Evolutionary conservation across 805 yeast genomes (phyloP).

Genomic region (Hanseniaspora lindneri): DNA sequence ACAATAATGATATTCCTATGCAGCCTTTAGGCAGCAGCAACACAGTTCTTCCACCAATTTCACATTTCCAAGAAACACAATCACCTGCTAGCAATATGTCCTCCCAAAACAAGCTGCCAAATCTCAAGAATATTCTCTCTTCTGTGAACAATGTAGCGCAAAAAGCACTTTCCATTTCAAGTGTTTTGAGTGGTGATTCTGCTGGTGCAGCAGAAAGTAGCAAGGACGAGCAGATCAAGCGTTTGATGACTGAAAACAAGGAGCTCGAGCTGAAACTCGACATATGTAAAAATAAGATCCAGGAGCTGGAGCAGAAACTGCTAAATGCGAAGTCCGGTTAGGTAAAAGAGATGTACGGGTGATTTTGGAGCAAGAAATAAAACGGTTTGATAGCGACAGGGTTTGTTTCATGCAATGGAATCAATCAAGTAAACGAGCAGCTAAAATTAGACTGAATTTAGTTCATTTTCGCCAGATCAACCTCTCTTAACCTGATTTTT

Average conservation of each 20-base stretch:
- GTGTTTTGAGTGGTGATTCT: background rate
- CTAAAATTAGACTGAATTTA: too few species aligned
- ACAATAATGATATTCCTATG: background rate
- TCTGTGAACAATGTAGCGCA: background rate
- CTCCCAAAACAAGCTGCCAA: background rate
- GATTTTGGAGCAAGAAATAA: too few species aligned
- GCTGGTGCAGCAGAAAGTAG: background rate
- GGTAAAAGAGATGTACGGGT: too few species aligned
- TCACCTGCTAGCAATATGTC: background rate
- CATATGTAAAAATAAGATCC: conserved; percentile 14
- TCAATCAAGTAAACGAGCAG: too few species aligned
- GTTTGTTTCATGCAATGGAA: too few species aligned
- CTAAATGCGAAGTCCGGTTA: too few species aligned
- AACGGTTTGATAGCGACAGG: too few species aligned
- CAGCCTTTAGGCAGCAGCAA: background rate
- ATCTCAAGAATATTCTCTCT: conserved; percentile 3
- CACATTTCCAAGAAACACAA: background rate
- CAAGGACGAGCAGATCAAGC: conserved; percentile 5
- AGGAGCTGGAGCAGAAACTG: conserved; percentile 10
- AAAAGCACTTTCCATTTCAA: background rate
- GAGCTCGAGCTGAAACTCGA: conserved; percentile 12
- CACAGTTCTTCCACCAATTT: conserved; percentile 1
- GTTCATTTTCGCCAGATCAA: too few species aligned
- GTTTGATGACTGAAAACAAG: conserved; percentile 8
- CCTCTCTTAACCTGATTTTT: too few species aligned